Base-by-base conservation (phyloP, 2,329 filamentous ascomycete species). In the Dactylellina haptotyla region DNA sequence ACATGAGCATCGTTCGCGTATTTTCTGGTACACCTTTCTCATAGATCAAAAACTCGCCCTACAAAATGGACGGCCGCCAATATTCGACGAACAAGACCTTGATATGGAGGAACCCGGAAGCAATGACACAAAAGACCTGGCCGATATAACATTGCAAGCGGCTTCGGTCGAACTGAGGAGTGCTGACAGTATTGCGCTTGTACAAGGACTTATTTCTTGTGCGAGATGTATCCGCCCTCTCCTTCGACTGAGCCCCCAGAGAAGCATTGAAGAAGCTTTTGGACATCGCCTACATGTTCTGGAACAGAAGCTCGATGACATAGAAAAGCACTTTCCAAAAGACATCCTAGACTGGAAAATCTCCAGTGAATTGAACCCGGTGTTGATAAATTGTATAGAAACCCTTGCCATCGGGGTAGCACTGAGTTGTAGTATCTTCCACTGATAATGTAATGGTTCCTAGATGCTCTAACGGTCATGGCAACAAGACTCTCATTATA, bases 11-110 rank as follows among this genome's bases (percentile, higher is more conserved):
- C 70, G 76, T 6, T 75, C 73, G n/a, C 71, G 77, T 9, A 61
- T 77, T 12, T 77, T 77, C 41, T 78, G 77, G 77, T 75, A 59
- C 12, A 66, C 75, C 8, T 78, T 76, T 51, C 70, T 77, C n/a
- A 75, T 77, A 23, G 77, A 78, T 18, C 75, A 66, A 4, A 77
- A 77, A 34, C 56, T 76, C 16, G 75, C 72, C 2, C 59, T 78
- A 20, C 75, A 76, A 23, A 75, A 75, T 30, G 75, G 75, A 20
- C 56, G 75, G 10, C 66, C 67, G 1, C 61, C 75, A 3, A 76
- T 77, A 63, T 74, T 76, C 26, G 50, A 64, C 3, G 74, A 75
- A n/a, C 34, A 74, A 16, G 75, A 77, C n/a, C 74, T 77, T 16
- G 75, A 77, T 54, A 66, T 78, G 14, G 54, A 71, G 14, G 62